Conservation (phyloP, 306 rosid species). For the Geum urbanum region DNA sequence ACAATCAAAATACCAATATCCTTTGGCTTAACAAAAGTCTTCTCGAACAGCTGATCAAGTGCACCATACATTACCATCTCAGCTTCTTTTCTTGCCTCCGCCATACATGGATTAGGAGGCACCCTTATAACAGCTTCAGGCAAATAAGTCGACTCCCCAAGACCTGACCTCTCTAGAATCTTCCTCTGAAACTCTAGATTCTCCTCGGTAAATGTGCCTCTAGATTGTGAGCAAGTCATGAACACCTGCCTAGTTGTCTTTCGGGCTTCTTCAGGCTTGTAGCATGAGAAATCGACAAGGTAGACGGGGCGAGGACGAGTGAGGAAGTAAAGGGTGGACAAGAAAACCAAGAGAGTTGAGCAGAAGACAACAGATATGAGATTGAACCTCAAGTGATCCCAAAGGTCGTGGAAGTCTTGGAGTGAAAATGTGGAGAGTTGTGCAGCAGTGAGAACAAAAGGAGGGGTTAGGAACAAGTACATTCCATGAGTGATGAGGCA, state of each 20-base stretch:
- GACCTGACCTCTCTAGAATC: slow-evolving; percentile 60
- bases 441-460: slow-evolving; percentile 28
- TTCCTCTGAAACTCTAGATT: slow-evolving; percentile 50
- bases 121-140: slow-evolving; percentile 52
- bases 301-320: slow-evolving; percentile 40
- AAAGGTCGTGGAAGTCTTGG: slow-evolving; percentile 41
- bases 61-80: slow-evolving; percentile 59
- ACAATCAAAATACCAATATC: slow-evolving; percentile 56
- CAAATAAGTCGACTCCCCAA: slow-evolving; percentile 55
- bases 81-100: slow-evolving; percentile 59
- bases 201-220: slow-evolving; percentile 41
- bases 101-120: slow-evolving; percentile 57
- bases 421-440: slow-evolving; percentile 45
- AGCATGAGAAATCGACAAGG: slow-evolving; percentile 62
- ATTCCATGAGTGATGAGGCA: slow-evolving; percentile 55
- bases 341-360: slow-evolving; percentile 44
- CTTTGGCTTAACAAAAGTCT: slow-evolving; percentile 43
- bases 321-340: slow-evolving; percentile 47
- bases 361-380: slow-evolving; percentile 39
- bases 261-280: slow-evolving; percentile 51
- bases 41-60: slow-evolving; percentile 49
- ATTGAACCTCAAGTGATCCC: slow-evolving; percentile 47
- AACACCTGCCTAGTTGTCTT: slow-evolving; percentile 49
- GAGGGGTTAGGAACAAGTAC: slow-evolving; percentile 44
- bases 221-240: slow-evolving; percentile 37